Evolutionary conservation across 1,139 yeast species (phyloP).

Genomic region (Diutina sp.): DNA sequence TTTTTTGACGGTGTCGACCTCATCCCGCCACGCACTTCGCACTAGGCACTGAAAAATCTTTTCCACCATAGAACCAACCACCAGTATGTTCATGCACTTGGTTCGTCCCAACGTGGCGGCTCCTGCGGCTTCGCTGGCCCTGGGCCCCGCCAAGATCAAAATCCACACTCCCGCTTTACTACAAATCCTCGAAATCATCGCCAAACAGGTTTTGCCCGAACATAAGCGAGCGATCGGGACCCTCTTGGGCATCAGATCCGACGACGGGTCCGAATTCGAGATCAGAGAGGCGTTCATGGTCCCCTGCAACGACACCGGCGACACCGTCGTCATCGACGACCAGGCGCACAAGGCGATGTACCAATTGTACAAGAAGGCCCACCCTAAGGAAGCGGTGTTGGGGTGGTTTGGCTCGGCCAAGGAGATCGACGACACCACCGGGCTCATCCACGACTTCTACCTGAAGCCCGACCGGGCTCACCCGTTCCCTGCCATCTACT

Average conservation of each 20-base stretch:
- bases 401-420: conserved; percentile 79
- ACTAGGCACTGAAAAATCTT: conserved; percentile 1
- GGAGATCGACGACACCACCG: conserved; percentile 60
- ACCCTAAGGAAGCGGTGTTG: conserved; percentile 66
- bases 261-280: conserved; percentile 73
- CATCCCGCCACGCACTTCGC: not conserved
- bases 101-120: conserved; percentile 49
- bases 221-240: conserved; percentile 70
- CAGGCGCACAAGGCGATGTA: conserved; percentile 60
- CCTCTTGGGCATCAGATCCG: conserved; percentile 68
- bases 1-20: not conserved
- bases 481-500: conserved; percentile 71
- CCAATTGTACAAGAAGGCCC: conserved; percentile 65
- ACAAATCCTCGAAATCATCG: conserved; percentile 43
- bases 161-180: conserved; percentile 64
- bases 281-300: conserved; percentile 72
- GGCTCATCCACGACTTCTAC: conserved; percentile 79
- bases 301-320: conserved; percentile 70
- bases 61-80: conserved; percentile 8
- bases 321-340: conserved; percentile 63
- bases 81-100: conserved; percentile 28
- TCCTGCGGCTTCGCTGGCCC: conserved; percentile 36
- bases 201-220: conserved; percentile 28
- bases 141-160: conserved; percentile 36
- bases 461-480: conserved; percentile 54